Conservation (phyloP, 345 rosid species). For the Triadica sebifera region DNA sequence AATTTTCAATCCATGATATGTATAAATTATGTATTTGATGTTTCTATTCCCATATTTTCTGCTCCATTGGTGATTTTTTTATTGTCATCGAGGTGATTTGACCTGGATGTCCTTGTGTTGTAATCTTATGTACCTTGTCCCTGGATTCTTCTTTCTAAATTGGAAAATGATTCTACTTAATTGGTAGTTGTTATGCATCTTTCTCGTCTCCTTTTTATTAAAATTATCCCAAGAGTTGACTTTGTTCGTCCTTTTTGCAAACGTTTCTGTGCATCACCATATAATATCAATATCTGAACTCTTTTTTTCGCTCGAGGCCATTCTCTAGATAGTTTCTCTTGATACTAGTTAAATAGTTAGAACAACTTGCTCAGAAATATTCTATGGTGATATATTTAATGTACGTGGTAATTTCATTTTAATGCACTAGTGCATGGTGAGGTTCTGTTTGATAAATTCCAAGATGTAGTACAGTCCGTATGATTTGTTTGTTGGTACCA, state of each 20-base stretch:
- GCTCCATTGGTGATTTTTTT: conserved; percentile 20
- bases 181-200: background rate
- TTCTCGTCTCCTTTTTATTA: background rate
- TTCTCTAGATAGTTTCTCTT: background rate
- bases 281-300: background rate
- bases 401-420: background rate
- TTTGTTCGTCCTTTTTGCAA: background rate
- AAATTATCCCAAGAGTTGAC: background rate
- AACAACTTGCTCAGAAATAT: background rate
- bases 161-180: background rate
- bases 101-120: conserved; percentile 20
- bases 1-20: conserved; percentile 23
- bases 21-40: conserved; percentile 39
- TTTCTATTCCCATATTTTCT: conserved; percentile 41
- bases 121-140: conserved; percentile 10
- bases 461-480: background rate
- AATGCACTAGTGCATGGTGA: background rate
- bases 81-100: conserved; percentile 17
- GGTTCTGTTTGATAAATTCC: background rate
- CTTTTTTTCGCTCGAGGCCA: background rate
- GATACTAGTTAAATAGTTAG: background rate
- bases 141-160: background rate
- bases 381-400: background rate
- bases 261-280: background rate
- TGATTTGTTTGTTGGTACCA: background rate